phyloP scores from a whole-genome alignment of 495 filamentous ascomycete species.

The Wilcoxina mikolae region DNA sequence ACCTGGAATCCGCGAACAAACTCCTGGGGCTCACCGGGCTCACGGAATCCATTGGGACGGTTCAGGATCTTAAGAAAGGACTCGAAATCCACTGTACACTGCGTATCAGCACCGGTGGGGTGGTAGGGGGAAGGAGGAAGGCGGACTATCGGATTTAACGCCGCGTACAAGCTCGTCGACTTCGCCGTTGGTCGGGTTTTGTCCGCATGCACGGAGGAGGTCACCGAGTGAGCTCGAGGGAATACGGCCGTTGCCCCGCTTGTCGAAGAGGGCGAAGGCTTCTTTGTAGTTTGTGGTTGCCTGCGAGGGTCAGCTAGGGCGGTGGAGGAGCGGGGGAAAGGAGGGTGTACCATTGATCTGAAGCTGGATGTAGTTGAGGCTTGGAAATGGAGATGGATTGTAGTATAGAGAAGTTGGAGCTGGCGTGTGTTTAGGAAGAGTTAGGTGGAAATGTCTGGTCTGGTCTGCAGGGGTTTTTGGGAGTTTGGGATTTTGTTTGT shows the following conservation, averaged over 20 bases:
- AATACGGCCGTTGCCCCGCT: conserved; percentile 87
- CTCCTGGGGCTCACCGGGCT: conserved; percentile 91
- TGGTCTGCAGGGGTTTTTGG: neutral
- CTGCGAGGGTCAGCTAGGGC: conserved; percentile 22
- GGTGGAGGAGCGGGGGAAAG: neutral
- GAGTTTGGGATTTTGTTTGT: neutral
- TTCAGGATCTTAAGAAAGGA: conserved; percentile 91
- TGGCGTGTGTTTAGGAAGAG: no score
- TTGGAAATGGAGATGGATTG: neutral
- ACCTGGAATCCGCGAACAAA: conserved; percentile 98
- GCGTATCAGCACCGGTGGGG: neutral
- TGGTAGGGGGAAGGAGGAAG: neutral
- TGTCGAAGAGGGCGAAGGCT: conserved; percentile 98
- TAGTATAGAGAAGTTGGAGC: neutral
- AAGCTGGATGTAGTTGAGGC: neutral
- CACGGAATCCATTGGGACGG: conserved; percentile 92
- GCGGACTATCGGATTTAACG: conserved; percentile 78
- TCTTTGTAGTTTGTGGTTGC: conserved; percentile 99
- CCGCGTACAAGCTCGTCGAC: conserved; percentile 77
- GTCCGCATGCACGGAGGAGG: conserved; percentile 85
- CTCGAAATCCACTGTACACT: conserved; percentile 76
- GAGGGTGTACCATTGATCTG: neutral
- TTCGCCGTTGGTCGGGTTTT: conserved; percentile 91
- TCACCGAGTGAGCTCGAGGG: conserved; percentile 75
- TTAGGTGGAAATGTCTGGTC: neutral